These are phyloP conservation scores for Xanthoparmelia taractica DNA, from an alignment of 495 filamentous ascomycete species.

Conservation along the genomic window DNA sequence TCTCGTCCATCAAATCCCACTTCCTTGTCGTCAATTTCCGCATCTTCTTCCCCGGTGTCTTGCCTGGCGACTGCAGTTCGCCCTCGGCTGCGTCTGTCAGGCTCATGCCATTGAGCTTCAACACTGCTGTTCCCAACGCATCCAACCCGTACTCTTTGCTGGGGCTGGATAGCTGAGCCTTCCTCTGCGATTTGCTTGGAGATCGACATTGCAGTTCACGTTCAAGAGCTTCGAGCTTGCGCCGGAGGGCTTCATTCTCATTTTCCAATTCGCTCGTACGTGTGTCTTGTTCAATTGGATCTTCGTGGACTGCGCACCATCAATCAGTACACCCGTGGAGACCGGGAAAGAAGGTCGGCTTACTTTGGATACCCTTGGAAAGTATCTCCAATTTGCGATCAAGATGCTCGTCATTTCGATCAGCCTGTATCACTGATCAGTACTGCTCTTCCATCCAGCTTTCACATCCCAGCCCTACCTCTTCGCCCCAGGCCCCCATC, in stretches of 20 bases:
- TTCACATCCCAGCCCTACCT: constrained; percentile 40
- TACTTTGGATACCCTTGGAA: constrained; percentile 51
- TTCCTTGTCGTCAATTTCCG: constrained; percentile 49
- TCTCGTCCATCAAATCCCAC: constrained; percentile 50
- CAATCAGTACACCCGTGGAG: constrained; percentile 8
- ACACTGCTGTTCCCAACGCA: constrained; percentile 39
- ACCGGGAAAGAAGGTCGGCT: neutral
- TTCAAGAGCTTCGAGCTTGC: constrained; percentile 40
- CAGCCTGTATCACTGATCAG: constrained; percentile 32
- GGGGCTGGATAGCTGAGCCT: constrained; percentile 24
- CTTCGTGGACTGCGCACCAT: constrained; percentile 44
- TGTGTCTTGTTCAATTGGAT: constrained; percentile 34
- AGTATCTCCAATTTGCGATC: constrained; percentile 87
- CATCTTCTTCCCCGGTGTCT: constrained; percentile 34
- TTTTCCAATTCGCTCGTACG: constrained; percentile 38
- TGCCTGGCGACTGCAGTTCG: constrained; percentile 12
- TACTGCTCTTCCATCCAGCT: neutral
- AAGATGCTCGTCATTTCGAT: constrained; percentile 67
- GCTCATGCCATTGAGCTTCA: constrained; percentile 35
- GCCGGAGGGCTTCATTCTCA: constrained; percentile 43
- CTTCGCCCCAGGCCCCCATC: constrained; percentile 66
- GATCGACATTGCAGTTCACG: constrained; percentile 41
- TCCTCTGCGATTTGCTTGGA: constrained; percentile 31
- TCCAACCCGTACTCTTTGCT: constrained; percentile 32
- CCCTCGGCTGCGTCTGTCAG: constrained; percentile 12